A percentile compares a stretch with the other conserved stretches of the same genome.
Evolutionary conservation across 768 basidiomycete species (phyloP).

Genomic region (Pleurotus sapidus): DNA sequence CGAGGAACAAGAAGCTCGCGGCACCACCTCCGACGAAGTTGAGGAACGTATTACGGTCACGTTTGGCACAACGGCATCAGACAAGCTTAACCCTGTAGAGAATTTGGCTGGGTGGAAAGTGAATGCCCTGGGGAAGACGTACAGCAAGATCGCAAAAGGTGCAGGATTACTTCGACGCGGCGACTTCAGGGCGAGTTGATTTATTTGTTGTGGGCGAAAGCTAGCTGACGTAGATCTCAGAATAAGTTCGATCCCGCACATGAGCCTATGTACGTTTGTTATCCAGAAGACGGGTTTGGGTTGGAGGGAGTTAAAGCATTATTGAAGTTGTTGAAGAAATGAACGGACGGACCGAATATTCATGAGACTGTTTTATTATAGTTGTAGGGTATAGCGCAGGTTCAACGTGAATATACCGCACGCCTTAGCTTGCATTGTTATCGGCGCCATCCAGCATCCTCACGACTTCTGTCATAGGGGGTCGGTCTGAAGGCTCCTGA

Average conservation of each 20-base stretch:
- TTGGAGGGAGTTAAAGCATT: slow-evolving; percentile 42
- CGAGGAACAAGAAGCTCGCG: slow-evolving; percentile 20
- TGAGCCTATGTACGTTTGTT: slow-evolving; percentile 48
- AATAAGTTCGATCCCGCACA: slow-evolving; percentile 42
- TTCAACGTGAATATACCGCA: too few species aligned
- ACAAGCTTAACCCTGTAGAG: slow-evolving; percentile 32
- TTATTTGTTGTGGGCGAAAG: not conserved
- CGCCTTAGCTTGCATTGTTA: not conserved
- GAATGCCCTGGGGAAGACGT: slow-evolving; percentile 39
- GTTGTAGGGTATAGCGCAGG: too few species aligned
- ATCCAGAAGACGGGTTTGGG: slow-evolving; percentile 46
- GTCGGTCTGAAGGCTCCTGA: not conserved
- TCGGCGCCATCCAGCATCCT: not conserved
- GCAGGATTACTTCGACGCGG: slow-evolving; percentile 39
- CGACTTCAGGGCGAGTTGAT: slow-evolving; percentile 38
- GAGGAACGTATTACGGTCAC: slow-evolving; percentile 33
- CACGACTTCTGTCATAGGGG: not conserved
- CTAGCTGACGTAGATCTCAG: slow-evolving; percentile 17
- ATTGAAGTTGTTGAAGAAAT: slow-evolving; percentile 36
- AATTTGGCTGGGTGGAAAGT: slow-evolving; percentile 49
- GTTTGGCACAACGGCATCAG: slow-evolving; percentile 47
- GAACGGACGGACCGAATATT: not conserved
- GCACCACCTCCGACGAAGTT: not conserved
- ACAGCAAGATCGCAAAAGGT: slow-evolving; percentile 33
- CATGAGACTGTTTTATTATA: too few species aligned